Base-by-base conservation (phyloP, 225 moss, liverwort and hornwort species). In the Bryum argenteum region DNA sequence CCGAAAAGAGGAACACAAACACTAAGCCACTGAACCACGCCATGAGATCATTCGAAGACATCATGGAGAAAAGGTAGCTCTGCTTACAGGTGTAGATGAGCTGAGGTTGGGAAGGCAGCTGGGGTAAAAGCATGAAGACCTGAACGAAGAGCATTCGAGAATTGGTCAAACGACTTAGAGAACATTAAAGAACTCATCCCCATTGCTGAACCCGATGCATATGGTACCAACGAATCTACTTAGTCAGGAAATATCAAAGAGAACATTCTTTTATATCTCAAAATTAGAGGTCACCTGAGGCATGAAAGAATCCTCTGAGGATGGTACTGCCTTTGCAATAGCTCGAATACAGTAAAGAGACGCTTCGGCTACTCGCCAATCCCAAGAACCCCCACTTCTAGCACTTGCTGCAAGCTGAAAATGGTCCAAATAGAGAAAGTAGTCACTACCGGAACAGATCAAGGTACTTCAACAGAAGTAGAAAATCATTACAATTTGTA, bases 331-430 rank as follows among this genome's bases (percentile, higher is more conserved):
- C 69, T 98, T 98, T 53, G 92, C 97, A 75, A 98, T 98, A 38
- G 94, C 94, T 63, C 94, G 92, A 73, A 98, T 88, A 79, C 97
- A 98, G 22, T 94, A 98, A 55, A 98, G 88, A 58, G 94, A 92
- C 52, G 97, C 94, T 76, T 98, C 97, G 44, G 84, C 91, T 41
- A 86, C 70, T 73, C 85, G 85, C 97, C 97, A 98, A 16, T 98
- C 92, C 97, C 94, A 98, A 51, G 78, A 70, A 62, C 85, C 88
- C 78, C 86, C 89, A 81, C 67, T 89, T 75, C 82, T 81, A 80
- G 75, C 82, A 72, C 72, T 86, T 75, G 85, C 80, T 45, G 87
- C 91, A 75, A 83, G 84, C 96, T 97, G 82, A 71, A 71, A 69
- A 62, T 28, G 58, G 52, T 65, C 54, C 38, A 71, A 26, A 72